These are phyloP conservation scores for Starmerella bacillaris DNA, from an alignment of 805 yeast genomes.

Conservation along the genomic window DNA sequence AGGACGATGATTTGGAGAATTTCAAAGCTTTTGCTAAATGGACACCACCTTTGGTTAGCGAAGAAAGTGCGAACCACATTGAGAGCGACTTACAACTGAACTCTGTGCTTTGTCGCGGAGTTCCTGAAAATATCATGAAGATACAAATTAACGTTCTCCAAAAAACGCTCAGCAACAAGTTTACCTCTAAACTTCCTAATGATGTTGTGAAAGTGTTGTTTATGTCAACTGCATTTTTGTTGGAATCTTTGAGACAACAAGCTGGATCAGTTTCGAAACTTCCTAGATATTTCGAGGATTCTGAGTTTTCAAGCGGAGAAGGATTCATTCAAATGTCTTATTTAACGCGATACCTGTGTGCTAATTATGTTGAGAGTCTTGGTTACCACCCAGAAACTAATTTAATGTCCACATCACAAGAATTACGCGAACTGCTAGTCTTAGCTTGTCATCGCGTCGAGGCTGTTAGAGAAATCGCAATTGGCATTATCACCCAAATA, in stretches of 20 bases:
- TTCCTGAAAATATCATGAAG: slow-evolving; percentile 30
- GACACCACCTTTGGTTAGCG: slow-evolving; percentile 78
- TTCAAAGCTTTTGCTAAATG: slow-evolving; percentile 61
- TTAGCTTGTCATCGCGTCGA: slow-evolving; percentile 62
- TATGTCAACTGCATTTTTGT: slow-evolving; percentile 57
- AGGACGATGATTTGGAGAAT: slow-evolving; percentile 30
- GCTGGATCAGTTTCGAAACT: slow-evolving; percentile 69
- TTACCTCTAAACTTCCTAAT: not conserved
- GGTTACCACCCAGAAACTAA: slow-evolving; percentile 4
- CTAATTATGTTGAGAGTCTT: slow-evolving; percentile 27
- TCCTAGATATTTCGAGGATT: slow-evolving; percentile 68
- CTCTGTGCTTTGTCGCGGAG: slow-evolving; percentile 74
- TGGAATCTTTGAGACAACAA: slow-evolving; percentile 62
- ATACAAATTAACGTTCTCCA: slow-evolving; percentile 7
- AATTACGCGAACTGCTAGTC: slow-evolving; percentile 48
- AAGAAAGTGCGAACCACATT: slow-evolving; percentile 57
- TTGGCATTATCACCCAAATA: slow-evolving; percentile 54
- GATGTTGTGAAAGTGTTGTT: slow-evolving; percentile 47
- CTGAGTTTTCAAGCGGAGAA: slow-evolving; percentile 50
- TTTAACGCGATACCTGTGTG: slow-evolving; percentile 42
- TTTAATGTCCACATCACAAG: slow-evolving; percentile 19
- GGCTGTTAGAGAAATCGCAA: slow-evolving; percentile 61
- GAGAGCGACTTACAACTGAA: slow-evolving; percentile 88
- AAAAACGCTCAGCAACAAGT: not conserved
- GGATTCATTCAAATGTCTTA: slow-evolving; percentile 50